Base-by-base conservation (phyloP, 495 filamentous ascomycete species). In the Aspergillus cristatus region DNA sequence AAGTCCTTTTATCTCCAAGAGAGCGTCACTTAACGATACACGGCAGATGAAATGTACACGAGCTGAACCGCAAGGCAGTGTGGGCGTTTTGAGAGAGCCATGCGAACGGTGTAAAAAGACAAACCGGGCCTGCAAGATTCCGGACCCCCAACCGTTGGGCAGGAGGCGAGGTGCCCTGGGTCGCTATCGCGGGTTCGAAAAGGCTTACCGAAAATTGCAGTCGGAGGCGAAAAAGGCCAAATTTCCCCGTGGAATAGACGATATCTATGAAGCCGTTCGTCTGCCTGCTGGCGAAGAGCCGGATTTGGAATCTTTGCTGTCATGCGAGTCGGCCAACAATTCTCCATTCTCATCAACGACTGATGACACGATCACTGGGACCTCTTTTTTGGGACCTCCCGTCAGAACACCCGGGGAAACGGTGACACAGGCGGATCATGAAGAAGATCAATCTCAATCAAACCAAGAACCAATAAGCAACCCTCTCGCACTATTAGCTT, bases 11-110 rank as follows among this genome's bases (percentile, higher is more conserved):
- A n/a, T n/a, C n/a, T n/a, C n/a, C n/a, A n/a, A n/a, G n/a, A n/a
- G n/a, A n/a, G n/a, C n/a, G n/a, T n/a, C n/a, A n/a, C n/a, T n/a
- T n/a, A n/a, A n/a, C n/a, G n/a, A n/a, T n/a, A n/a, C n/a, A n/a
- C n/a, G n/a, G n/a, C 20, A 54, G 47, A 57, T 57, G 54, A 34
- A 40, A 43, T 57, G 54, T 17, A 46, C 47, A 14, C 50, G 54
- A 26, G 11, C 34, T 11, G 31, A 40, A 30, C 8, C 20, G 4
- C 20, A 24, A 8, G 20, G 8, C 8, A 8, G 20, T 8, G 8
- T 4, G 4, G 8, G 8, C 4, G 20, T 4, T 24, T 24, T 24
- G 20, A 24, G 4, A 4, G 35, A 42, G 2, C 39, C 51, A 3
- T 57, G 54, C 6, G 43, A 54, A 25, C 43, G 50, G 3, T 57